phyloP scores from a whole-genome alignment of 371 early-diverging fungal species.

The Mortierella polycephala region DNA sequence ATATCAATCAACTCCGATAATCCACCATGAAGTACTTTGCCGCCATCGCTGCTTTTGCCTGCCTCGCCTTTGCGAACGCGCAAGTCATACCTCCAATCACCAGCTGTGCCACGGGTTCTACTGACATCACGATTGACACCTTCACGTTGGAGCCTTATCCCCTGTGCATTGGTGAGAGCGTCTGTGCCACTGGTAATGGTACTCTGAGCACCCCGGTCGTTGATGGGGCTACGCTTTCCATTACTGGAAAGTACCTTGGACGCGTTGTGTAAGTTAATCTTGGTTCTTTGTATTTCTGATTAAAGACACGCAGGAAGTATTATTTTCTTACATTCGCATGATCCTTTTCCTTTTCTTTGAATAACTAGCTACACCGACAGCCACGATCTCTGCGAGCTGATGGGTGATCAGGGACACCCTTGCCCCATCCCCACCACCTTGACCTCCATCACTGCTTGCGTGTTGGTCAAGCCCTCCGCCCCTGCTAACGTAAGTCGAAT shows the following conservation, averaged over 20 bases:
- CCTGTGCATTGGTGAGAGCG: constrained; percentile 27
- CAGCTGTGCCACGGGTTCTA: constrained; percentile 23
- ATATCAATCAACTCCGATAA: not conserved
- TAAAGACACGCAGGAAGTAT: no score
- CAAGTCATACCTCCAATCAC: not conserved
- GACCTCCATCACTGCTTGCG: constrained; percentile 35
- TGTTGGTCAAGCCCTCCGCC: constrained; percentile 21
- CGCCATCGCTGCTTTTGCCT: constrained; percentile 5
- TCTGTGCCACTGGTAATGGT: constrained; percentile 36
- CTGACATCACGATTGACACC: constrained; percentile 16
- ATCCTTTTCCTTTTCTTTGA: no score
- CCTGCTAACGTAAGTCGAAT: constrained; percentile 24
- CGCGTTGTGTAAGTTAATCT: constrained; percentile 3
- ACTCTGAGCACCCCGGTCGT: constrained; percentile 18
- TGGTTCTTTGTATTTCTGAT: no score
- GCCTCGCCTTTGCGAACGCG: constrained; percentile 2
- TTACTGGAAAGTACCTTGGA: constrained; percentile 25
- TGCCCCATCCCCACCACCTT: constrained; percentile 37
- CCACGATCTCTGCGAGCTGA: constrained; percentile 39
- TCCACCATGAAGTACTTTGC: not conserved
- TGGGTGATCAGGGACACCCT: constrained; percentile 22
- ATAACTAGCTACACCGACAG: constrained; percentile 25
- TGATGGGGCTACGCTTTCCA: constrained; percentile 8
- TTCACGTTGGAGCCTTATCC: constrained; percentile 35
- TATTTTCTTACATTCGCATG: no score